Conservation (phyloP, 257 asterid species). For the Capsicum pubescens region DNA sequence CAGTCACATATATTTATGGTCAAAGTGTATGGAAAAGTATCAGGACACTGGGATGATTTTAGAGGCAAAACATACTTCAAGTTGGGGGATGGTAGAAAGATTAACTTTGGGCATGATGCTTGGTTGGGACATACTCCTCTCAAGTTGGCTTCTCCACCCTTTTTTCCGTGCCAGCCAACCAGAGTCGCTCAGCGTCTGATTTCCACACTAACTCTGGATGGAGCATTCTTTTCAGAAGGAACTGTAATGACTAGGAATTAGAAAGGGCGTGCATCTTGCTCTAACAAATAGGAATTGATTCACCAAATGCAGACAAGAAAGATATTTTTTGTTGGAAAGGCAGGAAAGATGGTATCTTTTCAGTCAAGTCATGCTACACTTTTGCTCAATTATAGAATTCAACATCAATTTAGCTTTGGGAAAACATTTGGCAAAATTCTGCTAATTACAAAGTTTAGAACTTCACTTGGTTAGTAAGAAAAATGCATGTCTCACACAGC, state of each 20-base stretch:
- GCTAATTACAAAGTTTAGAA: neutral
- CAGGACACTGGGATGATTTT: neutral
- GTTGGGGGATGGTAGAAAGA: neutral
- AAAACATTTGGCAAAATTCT: neutral
- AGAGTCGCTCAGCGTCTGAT: neutral
- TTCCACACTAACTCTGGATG: neutral
- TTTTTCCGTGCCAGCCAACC: neutral
- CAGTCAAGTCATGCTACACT: neutral
- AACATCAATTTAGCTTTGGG: neutral
- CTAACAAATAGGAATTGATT: neutral
- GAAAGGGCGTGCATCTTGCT: neutral
- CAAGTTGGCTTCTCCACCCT: neutral
- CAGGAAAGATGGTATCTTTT: constrained; percentile 11
- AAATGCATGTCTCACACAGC: neutral
- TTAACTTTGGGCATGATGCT: neutral
- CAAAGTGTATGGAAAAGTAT: neutral
- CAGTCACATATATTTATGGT: neutral
- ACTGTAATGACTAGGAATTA: neutral
- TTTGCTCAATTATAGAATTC: neutral
- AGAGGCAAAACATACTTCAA: neutral
- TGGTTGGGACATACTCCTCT: too few relatives aligned
- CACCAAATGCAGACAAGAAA: neutral
- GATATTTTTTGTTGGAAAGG: neutral
- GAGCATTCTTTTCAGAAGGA: neutral
- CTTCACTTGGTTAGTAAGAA: neutral